Conservation (phyloP, 179 eudicot species). For the Beta lomatogona region DNA sequence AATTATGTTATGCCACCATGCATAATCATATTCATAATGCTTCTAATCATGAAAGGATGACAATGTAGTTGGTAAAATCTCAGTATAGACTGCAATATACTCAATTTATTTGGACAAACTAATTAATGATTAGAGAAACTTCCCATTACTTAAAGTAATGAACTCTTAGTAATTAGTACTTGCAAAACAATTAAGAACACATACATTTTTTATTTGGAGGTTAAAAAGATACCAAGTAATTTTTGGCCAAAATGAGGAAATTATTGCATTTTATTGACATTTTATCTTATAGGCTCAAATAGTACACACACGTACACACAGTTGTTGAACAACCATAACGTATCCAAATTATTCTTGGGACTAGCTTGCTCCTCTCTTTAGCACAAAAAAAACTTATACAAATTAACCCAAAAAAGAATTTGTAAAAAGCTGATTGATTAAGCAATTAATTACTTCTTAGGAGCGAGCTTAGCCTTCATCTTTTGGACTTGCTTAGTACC, state of each 20-base stretch:
- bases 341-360: no score
- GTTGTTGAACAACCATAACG: no score
- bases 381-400: background rate
- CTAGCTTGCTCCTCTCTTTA: no score
- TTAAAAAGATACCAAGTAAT: no score
- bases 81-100: background rate
- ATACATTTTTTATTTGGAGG: background rate
- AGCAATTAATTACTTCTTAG: slow-evolving; percentile 31
- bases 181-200: background rate
- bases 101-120: background rate
- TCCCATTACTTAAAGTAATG: background rate
- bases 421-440: background rate
- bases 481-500: slow-evolving; percentile 48
- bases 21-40: background rate
- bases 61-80: background rate
- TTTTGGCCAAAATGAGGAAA: no score
- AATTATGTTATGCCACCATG: slow-evolving; percentile 11
- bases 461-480: slow-evolving; percentile 50
- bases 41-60: background rate
- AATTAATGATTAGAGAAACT: background rate
- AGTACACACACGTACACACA: no score
- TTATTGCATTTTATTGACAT: no score
- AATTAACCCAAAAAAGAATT: background rate
- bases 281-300: no score
- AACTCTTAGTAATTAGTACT: background rate